phyloP scores from a whole-genome alignment of 1,284 basidiomycete species.

The Sporisorium exsertum region DNA sequence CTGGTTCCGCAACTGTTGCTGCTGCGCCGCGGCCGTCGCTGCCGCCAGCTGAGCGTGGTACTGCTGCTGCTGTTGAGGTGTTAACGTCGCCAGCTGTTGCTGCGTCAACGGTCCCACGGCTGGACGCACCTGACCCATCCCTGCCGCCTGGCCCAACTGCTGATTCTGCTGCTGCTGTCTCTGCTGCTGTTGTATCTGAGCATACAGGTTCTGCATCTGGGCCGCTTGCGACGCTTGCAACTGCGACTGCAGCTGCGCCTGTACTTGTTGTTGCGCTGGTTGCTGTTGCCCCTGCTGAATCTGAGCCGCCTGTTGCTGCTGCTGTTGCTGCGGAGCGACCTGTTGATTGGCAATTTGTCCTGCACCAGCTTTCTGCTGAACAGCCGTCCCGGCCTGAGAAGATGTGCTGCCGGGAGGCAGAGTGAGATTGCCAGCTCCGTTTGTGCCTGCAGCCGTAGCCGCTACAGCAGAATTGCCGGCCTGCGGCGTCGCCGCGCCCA shows the following conservation, averaged over 20 bases:
- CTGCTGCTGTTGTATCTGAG: slow-evolving; percentile 52
- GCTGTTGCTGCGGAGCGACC: slow-evolving; percentile 22
- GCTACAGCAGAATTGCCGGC: slow-evolving; percentile 21
- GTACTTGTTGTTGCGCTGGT: slow-evolving; percentile 20
- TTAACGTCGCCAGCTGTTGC: slow-evolving; percentile 39
- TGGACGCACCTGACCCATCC: slow-evolving; percentile 30
- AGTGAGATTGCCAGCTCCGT: slow-evolving; percentile 12
- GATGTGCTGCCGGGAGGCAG: slow-evolving; percentile 21
- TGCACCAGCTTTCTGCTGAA: slow-evolving; percentile 18
- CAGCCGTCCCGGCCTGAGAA: slow-evolving; percentile 15
- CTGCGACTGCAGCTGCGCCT: slow-evolving; percentile 34
- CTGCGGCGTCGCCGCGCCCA: slow-evolving; percentile 13
- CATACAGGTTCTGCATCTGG: slow-evolving; percentile 49
- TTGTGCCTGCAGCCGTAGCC: slow-evolving; percentile 3
- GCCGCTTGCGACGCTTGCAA: slow-evolving; percentile 42
- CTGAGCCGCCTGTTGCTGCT: slow-evolving; percentile 21
- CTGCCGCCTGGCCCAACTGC: slow-evolving; percentile 19
- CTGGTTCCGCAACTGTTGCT: slow-evolving; percentile 47
- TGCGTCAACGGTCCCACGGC: slow-evolving; percentile 32
- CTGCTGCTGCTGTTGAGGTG: slow-evolving; percentile 47
- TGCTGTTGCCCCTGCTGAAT: slow-evolving; percentile 27
- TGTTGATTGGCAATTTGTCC: slow-evolving; percentile 10
- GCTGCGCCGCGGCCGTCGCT: slow-evolving; percentile 45
- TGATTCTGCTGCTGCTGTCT: slow-evolving; percentile 36
- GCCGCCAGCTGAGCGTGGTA: slow-evolving; percentile 46